Evolutionary conservation across 306 rosid genomes (phyloP).

Genomic region (Quercus dentata): DNA sequence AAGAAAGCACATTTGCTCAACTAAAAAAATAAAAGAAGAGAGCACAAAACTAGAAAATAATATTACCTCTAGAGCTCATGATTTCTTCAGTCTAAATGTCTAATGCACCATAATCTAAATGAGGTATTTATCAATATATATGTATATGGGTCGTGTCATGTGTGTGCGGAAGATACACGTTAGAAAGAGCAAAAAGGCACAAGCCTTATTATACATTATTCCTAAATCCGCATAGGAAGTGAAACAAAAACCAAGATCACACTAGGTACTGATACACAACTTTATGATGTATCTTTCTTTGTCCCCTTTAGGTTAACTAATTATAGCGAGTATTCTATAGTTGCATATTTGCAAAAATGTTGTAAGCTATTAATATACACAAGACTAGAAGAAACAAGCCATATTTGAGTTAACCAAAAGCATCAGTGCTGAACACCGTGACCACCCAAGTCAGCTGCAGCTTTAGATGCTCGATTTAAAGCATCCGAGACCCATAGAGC

Average conservation of each 20-base stretch:
- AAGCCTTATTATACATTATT: background rate
- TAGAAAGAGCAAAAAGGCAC: background rate
- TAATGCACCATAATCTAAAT: background rate
- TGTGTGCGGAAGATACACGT: background rate
- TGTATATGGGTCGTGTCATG: background rate
- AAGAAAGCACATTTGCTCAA: background rate
- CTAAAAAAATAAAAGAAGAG: too few species aligned
- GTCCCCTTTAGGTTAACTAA: background rate
- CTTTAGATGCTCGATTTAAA: constrained; percentile 54
- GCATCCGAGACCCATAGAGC: constrained; percentile 84
- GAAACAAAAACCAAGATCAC: background rate
- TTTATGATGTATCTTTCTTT: background rate
- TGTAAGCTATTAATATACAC: constrained; percentile 10
- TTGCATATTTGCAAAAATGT: background rate
- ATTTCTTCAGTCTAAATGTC: background rate
- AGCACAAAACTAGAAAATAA: background rate
- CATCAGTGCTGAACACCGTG: constrained; percentile 40
- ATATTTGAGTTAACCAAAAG: background rate
- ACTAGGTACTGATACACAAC: background rate
- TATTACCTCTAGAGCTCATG: background rate
- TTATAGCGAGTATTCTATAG: background rate
- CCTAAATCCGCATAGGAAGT: background rate
- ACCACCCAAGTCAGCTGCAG: constrained; percentile 71
- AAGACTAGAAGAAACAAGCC: background rate
- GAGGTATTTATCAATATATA: background rate